Evolutionary conservation across 768 basidiomycete species (phyloP), one percentile per base, ranked within the genome.

Genomic region (Boletus tomentosulus): DNA sequence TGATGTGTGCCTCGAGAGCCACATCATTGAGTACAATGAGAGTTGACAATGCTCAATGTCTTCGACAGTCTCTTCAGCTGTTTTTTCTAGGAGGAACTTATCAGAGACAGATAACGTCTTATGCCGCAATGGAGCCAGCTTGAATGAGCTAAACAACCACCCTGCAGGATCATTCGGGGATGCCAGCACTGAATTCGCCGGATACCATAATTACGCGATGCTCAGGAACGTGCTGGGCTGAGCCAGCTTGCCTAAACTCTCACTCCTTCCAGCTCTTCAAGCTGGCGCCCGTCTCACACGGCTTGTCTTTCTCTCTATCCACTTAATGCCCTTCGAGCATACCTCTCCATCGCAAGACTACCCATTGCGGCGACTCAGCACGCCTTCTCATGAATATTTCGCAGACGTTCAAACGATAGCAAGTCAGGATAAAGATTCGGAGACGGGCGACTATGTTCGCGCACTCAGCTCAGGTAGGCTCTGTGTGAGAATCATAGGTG

Each of bases 361-460:
- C 51, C 50, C 69, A 13, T 38, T 65, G 35, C 59, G 47, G 13
- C 56, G 37, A 22, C 46, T 63, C 33, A 43, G 55, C 31, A 37
- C 55, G 2, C 24, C 22, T 24, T 55, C 55, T 1, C 7, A 27
- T 24, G 54, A 58, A 16, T 57, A 52, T 16, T 57, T 55, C 2
- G 22, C 48, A 3, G 59, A 66, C 2, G 49, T 56, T 44, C 51
- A 41, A 9, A 54, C 59, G n/a, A 51, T 59, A 13, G 48, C 46
- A 9, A 62, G 51, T 33, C 62, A 59, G 48, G 66, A 62, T 39
- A 69, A 71, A 24, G 69, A 66, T 4, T 46, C 59, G 13, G 61
- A 59, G 33, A 11, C 53, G 6, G 56, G 41, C 12, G 41, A 46
- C 34, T 51, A 49, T 27, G 46, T 64, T 22, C 62, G 31, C 31